phyloP scores from a whole-genome alignment of 768 basidiomycete species.

The Grammothele lineata region DNA sequence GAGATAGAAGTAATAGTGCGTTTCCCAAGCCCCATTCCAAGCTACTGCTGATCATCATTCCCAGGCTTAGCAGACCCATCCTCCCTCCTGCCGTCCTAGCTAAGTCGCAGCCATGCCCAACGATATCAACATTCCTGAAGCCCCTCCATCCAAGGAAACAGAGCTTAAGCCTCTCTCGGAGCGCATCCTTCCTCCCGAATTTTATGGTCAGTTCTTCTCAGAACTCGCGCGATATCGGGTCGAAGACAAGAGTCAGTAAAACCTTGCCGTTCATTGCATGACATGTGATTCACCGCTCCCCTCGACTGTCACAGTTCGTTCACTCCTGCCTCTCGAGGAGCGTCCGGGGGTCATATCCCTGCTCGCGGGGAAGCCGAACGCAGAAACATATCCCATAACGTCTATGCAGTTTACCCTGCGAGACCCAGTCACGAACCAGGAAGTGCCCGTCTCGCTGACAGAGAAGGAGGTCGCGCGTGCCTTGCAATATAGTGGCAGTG shows the following conservation, averaged over 20 bases:
- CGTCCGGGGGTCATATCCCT: conserved; percentile 75
- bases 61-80: no score
- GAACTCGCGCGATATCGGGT: conserved; percentile 50
- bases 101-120: no score
- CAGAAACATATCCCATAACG: conserved; percentile 86
- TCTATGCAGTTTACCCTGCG: conserved; percentile 65
- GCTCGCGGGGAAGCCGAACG: conserved; percentile 90
- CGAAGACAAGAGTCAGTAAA: conserved; percentile 56
- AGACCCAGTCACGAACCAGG: conserved; percentile 39
- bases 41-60: no score
- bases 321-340: conserved; percentile 75
- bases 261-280: neutral
- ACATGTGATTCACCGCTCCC: neutral
- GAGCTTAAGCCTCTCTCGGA: neutral
- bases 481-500: conserved; percentile 75
- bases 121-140: no score
- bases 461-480: conserved; percentile 57
- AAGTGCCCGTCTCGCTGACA: conserved; percentile 50
- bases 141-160: neutral
- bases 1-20: no score
- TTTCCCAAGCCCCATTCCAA: no score
- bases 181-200: conserved; percentile 40
- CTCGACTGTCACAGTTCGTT: conserved; percentile 36
- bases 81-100: no score
- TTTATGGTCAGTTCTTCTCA: conserved; percentile 59